Evolutionary conservation across 2,329 filamentous ascomycete genomes (phyloP), one percentile per base, ranked within the genome.

Genomic region (Canariomyces notabilis): DNA sequence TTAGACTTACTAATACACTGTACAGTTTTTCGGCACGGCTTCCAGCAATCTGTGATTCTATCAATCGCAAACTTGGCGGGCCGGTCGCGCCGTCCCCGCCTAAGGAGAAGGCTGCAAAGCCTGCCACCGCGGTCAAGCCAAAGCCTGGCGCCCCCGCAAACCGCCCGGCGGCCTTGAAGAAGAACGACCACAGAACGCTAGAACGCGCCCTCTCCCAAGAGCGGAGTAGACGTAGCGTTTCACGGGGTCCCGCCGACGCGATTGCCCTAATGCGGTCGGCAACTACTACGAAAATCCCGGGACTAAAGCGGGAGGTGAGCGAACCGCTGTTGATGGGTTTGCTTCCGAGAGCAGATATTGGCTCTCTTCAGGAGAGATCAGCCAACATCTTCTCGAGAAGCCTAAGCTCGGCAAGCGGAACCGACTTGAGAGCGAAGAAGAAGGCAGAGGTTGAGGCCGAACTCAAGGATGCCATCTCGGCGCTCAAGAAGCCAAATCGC

Each of bases 61-160:
- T 90, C 49, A 89, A 84, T 63, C 81, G 80, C 53, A 89, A 89
- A 61, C 73, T 91, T 4, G 87, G 87, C 14, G 87, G 86, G 0
- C 86, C 85, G 1, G 71, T 79, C 7, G 77, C 80, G 49, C 67
- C 77, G 18, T 75, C 82, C 4, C 67, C 74, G 6, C 63, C 70
- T 1, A 80, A 56, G 55, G 69, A 74, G 8, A 78, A 70, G 54
- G 58, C 71, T 14, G 59, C 67, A 14, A 77, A 73, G 52, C 63
- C 52, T 12, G 66, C 62, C 1, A 57, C 58, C 31, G 72, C 71
- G 51, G 64, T 65, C 6, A 73, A 72, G 26, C 63, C 72, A 16
- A 76, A 71, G 49, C 76, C 78, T 6, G 78, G 78, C 18, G 66
- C 76, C 21, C 69, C 67, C 1, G 67, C 71, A 5, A 81, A 76